Base-by-base conservation (phyloP, 345 rosid genomes). In the Durio zibethinus region DNA sequence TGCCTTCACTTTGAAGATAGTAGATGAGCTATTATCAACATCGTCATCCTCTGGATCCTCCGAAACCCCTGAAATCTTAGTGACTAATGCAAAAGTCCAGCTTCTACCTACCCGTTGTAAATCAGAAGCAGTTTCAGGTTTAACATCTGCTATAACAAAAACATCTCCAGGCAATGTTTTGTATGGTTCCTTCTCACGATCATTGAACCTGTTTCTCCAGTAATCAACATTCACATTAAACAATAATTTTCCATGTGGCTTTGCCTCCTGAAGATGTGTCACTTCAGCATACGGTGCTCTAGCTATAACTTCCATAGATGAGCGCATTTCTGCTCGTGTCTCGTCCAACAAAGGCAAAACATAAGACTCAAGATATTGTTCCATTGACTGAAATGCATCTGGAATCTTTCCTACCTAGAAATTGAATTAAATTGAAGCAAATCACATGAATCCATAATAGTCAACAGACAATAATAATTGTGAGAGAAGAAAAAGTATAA, bases 271-370 rank as follows among this genome's bases (percentile, higher is more conserved):
- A 27, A 73, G 33, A 14, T 4, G 54, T n/a, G 45, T 63, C 12
- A 84, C 82, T 31, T 81, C 33, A 33, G 90, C 80, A 69, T 45
- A 81, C 20, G 92, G 90, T 9, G 84, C 83, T n/a, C 36, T 35
- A 27, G 80, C 77, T 11, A 87, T 80, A 16, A 15, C 33, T 7
- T 87, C 80, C 67, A 87, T 35, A n/a, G 80, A 45, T 35, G 89
- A 87, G 64, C 5, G 36, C 42, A 89, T 42, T 23, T 50, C 73
- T 0, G 84, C 81, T 18, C 90, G 68, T 1, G 90, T 86, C 80
- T 89, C 90, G 72, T 89, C 92, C 76, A 87, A 61, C 43, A 89
- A 42, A 11, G 92, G 89, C 56, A 23, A 53, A 14, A 75, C 40
- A 74, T 48, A 88, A 1, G 88, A 81, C 20, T 36, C 14, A 0